Percentiles rank a stretch among this genome's conserved stretches.
These are phyloP conservation scores for Acacia melanoxylon DNA, from an alignment of 306 rosid genomes.

Conservation along the genomic window DNA sequence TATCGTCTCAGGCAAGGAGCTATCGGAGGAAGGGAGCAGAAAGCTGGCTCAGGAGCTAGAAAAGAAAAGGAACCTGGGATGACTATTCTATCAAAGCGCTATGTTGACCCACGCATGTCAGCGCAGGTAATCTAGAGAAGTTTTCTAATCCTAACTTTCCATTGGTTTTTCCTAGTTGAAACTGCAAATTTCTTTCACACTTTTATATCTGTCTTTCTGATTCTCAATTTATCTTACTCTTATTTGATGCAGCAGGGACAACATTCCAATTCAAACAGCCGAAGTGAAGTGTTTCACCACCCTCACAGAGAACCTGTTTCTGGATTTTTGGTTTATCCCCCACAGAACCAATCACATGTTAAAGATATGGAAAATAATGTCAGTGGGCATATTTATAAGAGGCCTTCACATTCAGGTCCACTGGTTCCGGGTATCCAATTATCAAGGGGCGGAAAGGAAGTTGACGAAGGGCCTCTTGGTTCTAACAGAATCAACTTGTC, in stretches of 20 bases:
- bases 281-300: slow-evolving; percentile 49
- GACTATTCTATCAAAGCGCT: slow-evolving; percentile 37
- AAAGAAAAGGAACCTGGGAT: slow-evolving; percentile 44
- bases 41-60: slow-evolving; percentile 50
- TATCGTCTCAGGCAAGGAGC: slow-evolving; percentile 55
- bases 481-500: slow-evolving; percentile 54
- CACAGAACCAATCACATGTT: slow-evolving; percentile 50
- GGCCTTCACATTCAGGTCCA: slow-evolving; percentile 84
- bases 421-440: slow-evolving; percentile 52
- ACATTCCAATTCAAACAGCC: slow-evolving; percentile 47
- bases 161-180: neutral
- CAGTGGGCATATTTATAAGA: slow-evolving; percentile 34
- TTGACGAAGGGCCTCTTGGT: slow-evolving; percentile 38
- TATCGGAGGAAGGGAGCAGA: slow-evolving; percentile 52
- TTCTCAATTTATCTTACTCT: slow-evolving; percentile 26
- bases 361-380: slow-evolving; percentile 46
- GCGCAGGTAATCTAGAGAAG: slow-evolving; percentile 51
- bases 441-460: slow-evolving; percentile 54
- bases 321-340: slow-evolving; percentile 49
- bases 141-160: slow-evolving; percentile 2
- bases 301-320: slow-evolving; percentile 57
- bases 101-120: slow-evolving; percentile 33
- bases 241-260: slow-evolving; percentile 54
- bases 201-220: neutral
- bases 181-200: neutral